These are phyloP conservation scores for Eucalyptus microcorys DNA, from an alignment of 345 rosid genomes.

Conservation along the genomic window DNA sequence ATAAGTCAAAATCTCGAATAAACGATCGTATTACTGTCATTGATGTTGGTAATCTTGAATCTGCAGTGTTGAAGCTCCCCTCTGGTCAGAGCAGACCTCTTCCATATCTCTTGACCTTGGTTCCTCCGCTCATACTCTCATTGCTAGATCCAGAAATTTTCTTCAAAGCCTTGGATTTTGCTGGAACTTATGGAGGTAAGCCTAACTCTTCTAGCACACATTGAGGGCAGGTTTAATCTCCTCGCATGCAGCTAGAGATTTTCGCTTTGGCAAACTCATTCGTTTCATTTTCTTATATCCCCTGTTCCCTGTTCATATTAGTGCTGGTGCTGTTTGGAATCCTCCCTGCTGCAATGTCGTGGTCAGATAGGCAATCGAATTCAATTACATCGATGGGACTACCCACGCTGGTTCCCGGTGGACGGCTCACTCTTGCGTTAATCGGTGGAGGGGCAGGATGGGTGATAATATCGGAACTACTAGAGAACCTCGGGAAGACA, in stretches of 20 bases:
- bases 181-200: conserved; percentile 93
- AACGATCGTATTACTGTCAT: neutral
- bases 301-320: neutral
- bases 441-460: conserved; percentile 55
- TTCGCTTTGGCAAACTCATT: neutral
- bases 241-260: neutral
- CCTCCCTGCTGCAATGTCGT: conserved; percentile 88
- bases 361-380: conserved; percentile 70
- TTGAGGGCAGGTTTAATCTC: neutral
- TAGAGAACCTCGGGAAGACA: conserved; percentile 11
- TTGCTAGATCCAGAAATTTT: conserved; percentile 84
- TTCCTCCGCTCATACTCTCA: conserved; percentile 67
- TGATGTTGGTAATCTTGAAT: neutral
- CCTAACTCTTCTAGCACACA: neutral
- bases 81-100: conserved; percentile 44
- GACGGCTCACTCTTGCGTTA: conserved; percentile 46
- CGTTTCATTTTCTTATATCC: neutral
- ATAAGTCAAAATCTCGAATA: neutral
- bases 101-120: conserved; percentile 57
- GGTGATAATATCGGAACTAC: conserved; percentile 48
- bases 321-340: conserved; percentile 76
- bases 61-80: conserved; percentile 66
- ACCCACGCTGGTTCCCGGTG: conserved; percentile 62
- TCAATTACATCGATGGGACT: conserved; percentile 11
- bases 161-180: conserved; percentile 88